Percentiles rank a stretch among this genome's conserved stretches.
Conservation (phyloP, 2,329 filamentous ascomycete species). For the Microcyclospora pomicola region DNA sequence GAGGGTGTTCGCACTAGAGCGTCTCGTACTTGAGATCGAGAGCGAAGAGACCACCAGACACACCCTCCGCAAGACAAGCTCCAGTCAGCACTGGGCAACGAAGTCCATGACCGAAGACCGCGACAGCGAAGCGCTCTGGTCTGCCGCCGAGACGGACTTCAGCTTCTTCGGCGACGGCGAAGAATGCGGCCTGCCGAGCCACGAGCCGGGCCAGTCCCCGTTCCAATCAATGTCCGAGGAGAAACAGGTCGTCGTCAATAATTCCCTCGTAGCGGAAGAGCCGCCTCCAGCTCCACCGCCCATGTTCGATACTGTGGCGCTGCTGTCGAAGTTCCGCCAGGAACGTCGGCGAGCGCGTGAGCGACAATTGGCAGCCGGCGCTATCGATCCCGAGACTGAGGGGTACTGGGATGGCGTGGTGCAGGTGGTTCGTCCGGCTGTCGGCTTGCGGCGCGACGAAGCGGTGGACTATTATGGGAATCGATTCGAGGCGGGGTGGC, state of each 20-base stretch:
- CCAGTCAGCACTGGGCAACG: conserved; percentile 32
- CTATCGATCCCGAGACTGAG: conserved; percentile 30
- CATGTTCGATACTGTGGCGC: conserved; percentile 37
- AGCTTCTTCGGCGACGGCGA: conserved; percentile 42
- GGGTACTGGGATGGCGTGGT: conserved; percentile 48
- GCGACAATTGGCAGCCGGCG: conserved; percentile 17
- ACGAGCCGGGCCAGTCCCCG: conserved; percentile 12
- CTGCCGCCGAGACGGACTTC: conserved; percentile 45
- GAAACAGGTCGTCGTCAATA: conserved; percentile 14
- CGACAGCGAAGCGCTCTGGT: conserved; percentile 47
- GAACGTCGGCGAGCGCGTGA: conserved; percentile 38
- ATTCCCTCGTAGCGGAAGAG: background rate
- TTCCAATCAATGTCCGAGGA: conserved; percentile 6
- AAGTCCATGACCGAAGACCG: conserved; percentile 45
- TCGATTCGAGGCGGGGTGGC: conserved; percentile 14
- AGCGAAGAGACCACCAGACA: conserved; percentile 21
- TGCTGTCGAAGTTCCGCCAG: conserved; percentile 41
- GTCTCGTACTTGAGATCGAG: conserved; percentile 43
- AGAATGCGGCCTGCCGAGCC: conserved; percentile 22
- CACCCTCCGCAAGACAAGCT: conserved; percentile 12
- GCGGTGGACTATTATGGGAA: conserved; percentile 23
- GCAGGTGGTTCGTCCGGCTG: conserved; percentile 38
- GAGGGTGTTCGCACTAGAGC: conserved; percentile 38
- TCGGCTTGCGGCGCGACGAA: conserved; percentile 14
- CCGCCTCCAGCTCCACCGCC: background rate